phyloP scores from a whole-genome alignment of 768 basidiomycete genomes.

The Mrakia hoshinonis region DNA sequence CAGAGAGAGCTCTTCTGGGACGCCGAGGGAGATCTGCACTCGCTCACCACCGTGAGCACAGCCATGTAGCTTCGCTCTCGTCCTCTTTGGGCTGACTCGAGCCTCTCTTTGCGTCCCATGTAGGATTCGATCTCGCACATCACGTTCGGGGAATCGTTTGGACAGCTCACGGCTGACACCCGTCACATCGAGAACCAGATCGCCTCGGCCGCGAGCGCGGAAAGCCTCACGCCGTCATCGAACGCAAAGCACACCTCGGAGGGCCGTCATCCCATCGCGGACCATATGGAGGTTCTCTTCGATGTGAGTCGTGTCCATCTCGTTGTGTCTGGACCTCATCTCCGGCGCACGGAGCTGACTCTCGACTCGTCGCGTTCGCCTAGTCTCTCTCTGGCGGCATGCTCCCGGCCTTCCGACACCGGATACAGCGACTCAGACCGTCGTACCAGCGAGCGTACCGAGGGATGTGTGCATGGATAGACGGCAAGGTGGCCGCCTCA shows the following conservation, averaged over 20 bases:
- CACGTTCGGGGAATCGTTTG: slow-evolving; percentile 16
- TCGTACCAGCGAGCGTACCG: slow-evolving; percentile 2
- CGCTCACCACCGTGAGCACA: background rate
- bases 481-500: slow-evolving; percentile 5
- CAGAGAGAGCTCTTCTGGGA: slow-evolving; percentile 5
- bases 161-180: background rate
- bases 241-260: background rate
- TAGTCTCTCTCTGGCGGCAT: background rate
- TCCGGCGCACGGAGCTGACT: background rate
- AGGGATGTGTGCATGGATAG: background rate
- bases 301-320: background rate
- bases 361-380: background rate
- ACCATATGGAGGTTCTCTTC: slow-evolving; percentile 10
- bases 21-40: slow-evolving; percentile 5
- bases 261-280: background rate
- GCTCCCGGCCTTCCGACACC: background rate
- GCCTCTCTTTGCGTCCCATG: too few relatives aligned
- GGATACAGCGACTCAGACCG: background rate
- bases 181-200: background rate
- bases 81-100: background rate
- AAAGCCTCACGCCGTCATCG: background rate
- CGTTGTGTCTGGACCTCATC: background rate
- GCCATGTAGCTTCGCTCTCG: too few relatives aligned
- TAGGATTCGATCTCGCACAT: slow-evolving; percentile 19
- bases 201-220: background rate